A percentile compares a stretch with the other conserved stretches of the same genome.
These are phyloP conservation scores for Paramecium primaurelia DNA, from an alignment of 73 alveolate genomes.

Conservation along the genomic window DNA sequence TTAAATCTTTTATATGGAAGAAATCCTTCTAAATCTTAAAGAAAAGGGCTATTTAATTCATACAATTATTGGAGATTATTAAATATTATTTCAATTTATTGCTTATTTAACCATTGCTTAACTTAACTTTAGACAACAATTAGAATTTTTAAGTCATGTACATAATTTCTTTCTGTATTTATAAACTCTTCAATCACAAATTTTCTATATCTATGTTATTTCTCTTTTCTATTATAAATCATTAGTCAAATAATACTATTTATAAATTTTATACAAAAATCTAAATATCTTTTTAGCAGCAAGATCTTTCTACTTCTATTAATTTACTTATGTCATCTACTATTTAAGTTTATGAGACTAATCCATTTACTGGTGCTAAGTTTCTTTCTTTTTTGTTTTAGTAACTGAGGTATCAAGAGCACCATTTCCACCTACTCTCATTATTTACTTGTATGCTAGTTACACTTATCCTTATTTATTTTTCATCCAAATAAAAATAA, in stretches of 20 bases:
- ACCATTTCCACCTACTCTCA: neutral
- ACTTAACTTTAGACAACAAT: neutral
- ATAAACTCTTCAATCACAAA: neutral
- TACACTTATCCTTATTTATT: neutral
- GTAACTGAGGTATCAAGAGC: neutral
- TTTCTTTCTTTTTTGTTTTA: neutral
- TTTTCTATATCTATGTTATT: neutral
- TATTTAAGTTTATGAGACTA: neutral
- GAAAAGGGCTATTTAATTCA: neutral
- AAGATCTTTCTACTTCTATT: neutral
- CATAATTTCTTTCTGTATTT: neutral
- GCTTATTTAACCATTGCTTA: neutral
- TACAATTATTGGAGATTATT: neutral
- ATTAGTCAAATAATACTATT: neutral
- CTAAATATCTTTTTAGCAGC: constrained; percentile 12
- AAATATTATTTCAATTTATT: neutral
- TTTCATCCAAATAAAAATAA: neutral
- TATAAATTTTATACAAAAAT: neutral
- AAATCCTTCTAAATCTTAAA: neutral
- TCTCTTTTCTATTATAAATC: neutral
- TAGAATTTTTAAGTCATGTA: neutral
- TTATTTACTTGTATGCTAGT: neutral
- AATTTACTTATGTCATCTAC: neutral
- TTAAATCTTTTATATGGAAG: neutral
- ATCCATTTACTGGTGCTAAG: neutral